A percentile compares a stretch with the other conserved stretches of the same genome.
phyloP scores from a whole-genome alignment of 768 basidiomycete genomes.

The Suillus subaureus region DNA sequence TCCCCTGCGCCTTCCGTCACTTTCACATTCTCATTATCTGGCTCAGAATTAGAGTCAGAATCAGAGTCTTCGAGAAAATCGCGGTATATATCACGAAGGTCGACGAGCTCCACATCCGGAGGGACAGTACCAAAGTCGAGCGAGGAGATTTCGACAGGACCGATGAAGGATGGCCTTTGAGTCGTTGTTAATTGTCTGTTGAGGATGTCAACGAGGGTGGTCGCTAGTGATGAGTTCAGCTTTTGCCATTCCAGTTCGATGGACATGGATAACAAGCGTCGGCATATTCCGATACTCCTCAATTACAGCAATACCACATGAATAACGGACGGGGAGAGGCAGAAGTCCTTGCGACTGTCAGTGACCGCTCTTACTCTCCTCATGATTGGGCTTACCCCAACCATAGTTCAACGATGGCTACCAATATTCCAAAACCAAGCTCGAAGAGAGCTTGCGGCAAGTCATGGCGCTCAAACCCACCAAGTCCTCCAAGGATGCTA shows the following conservation, averaged over 20 bases:
- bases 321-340: conserved; percentile 21
- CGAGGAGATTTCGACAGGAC: conserved; percentile 83
- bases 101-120: conserved; percentile 89
- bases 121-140: conserved; percentile 84
- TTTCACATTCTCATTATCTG: conserved; percentile 41
- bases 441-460: conserved; percentile 44
- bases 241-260: conserved; percentile 94
- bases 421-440: conserved; percentile 39
- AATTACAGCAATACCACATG: conserved; percentile 5
- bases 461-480: conserved; percentile 55
- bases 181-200: conserved; percentile 75
- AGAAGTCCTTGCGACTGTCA: conserved; percentile 16
- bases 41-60: conserved; percentile 43
- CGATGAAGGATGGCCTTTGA: conserved; percentile 89
- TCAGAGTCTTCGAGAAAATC: conserved; percentile 86
- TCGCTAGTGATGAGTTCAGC: conserved; percentile 73
- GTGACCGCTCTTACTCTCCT: neutral
- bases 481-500: conserved; percentile 44
- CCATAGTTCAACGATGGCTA: conserved; percentile 56
- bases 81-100: conserved; percentile 90
- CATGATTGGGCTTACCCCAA: conserved; percentile 15
- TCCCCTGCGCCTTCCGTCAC: conserved; percentile 57
- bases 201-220: conserved; percentile 69
- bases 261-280: conserved; percentile 58
- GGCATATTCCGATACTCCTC: conserved; percentile 2